Conservation (phyloP, 2,329 filamentous ascomycete genomes). For the Alternaria ventricosa region DNA sequence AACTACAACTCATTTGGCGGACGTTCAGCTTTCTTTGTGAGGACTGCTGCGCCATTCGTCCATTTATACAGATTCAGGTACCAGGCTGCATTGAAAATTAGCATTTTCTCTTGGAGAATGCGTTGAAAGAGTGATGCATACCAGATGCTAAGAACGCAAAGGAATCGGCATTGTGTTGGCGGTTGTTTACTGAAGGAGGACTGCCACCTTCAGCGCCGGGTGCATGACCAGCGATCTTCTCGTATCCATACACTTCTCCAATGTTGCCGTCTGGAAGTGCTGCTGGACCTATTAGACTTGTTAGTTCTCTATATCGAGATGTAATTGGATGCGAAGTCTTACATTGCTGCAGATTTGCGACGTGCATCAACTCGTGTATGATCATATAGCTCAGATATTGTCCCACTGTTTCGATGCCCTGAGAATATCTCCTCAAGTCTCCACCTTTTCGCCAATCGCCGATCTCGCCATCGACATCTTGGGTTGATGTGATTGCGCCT, state of each 20-base stretch:
- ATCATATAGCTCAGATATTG: background rate
- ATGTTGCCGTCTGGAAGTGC: background rate
- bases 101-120: background rate
- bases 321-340: background rate
- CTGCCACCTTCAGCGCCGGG: background rate
- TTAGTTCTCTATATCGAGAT: background rate
- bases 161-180: background rate
- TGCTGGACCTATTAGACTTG: background rate
- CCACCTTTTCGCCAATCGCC: background rate
- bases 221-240: background rate
- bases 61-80: background rate
- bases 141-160: background rate
- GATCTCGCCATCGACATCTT: background rate
- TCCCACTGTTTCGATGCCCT: background rate
- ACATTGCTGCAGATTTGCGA: background rate
- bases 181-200: background rate
- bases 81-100: background rate
- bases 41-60: background rate
- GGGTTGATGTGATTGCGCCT: background rate
- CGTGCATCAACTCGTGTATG: background rate
- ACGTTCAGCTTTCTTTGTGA: background rate
- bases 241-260: background rate
- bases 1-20: background rate
- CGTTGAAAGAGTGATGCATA: background rate
- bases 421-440: background rate